Percentiles rank a stretch among this genome's conserved stretches.
phyloP scores from a whole-genome alignment of 306 rosid genomes.

The Senna tora region DNA sequence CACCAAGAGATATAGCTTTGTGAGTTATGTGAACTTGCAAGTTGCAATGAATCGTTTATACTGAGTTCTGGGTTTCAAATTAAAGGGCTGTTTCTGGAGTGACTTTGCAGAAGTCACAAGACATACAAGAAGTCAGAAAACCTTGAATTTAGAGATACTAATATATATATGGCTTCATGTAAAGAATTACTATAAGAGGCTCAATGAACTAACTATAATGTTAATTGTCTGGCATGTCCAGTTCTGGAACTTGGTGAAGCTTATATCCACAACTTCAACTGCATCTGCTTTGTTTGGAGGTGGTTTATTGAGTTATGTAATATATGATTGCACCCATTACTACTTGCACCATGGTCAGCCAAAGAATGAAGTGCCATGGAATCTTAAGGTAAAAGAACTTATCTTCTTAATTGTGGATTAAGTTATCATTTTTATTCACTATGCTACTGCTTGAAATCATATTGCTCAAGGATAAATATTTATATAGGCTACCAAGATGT shows the following conservation, averaged over 20 bases:
- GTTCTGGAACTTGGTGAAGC: constrained; percentile 81
- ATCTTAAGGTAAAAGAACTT: constrained; percentile 69
- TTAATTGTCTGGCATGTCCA: constrained; percentile 46
- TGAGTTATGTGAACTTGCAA: neutral
- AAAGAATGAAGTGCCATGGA: constrained; percentile 48
- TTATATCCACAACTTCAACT: constrained; percentile 64
- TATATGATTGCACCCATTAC: constrained; percentile 91
- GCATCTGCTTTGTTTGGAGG: constrained; percentile 92
- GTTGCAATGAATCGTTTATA: neutral
- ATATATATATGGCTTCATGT: constrained; percentile 4
- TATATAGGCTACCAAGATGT: neutral
- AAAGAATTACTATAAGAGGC: constrained; percentile 8
- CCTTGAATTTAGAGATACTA: constrained; percentile 5
- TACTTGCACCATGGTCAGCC: constrained; percentile 97
- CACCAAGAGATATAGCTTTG: neutral
- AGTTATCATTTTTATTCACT: constrained; percentile 12
- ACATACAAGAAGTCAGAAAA: neutral
- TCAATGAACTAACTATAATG: constrained; percentile 37
- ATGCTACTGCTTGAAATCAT: constrained; percentile 16
- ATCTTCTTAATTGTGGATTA: constrained; percentile 6
- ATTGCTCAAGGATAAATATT: neutral
- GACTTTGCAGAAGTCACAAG: constrained; percentile 15
- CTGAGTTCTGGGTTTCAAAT: neutral
- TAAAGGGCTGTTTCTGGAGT: constrained; percentile 1
- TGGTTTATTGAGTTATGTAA: constrained; percentile 88